These are phyloP conservation scores for Aspergillus jensenii DNA, from an alignment of 2,329 filamentous ascomycete genomes.

Conservation along the genomic window DNA sequence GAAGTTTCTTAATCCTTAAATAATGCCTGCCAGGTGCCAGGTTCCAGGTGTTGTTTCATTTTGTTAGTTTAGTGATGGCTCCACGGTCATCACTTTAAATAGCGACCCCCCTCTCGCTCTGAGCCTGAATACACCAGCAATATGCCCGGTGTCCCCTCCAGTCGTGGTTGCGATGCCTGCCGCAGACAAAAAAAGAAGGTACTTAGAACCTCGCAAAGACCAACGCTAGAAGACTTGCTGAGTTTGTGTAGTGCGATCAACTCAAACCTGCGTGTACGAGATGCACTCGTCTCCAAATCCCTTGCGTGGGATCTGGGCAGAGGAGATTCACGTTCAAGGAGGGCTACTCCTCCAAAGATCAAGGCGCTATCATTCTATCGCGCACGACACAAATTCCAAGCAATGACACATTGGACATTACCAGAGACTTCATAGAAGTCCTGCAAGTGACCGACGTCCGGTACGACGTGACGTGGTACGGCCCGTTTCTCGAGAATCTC, in stretches of 20 bases:
- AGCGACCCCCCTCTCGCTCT: background rate
- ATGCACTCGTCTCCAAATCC: conserved; percentile 22
- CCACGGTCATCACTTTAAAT: background rate
- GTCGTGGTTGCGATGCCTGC: conserved; percentile 25
- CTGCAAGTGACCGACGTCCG: conserved; percentile 23
- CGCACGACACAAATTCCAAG: background rate
- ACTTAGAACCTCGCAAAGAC: background rate
- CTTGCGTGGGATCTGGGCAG: conserved; percentile 24
- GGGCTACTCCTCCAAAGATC: background rate
- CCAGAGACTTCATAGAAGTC: conserved; percentile 14
- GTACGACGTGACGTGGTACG: conserved; percentile 26
- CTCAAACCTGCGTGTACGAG: conserved; percentile 23
- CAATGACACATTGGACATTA: conserved; percentile 9
- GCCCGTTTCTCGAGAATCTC: conserved; percentile 21
- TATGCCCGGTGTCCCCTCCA: conserved; percentile 27
- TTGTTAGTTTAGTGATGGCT: background rate
- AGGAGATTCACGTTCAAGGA: conserved; percentile 27
- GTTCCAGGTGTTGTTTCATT: background rate
- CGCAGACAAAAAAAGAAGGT: conserved; percentile 26
- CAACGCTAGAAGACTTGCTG: background rate
- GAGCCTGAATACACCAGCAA: background rate
- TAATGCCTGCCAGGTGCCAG: background rate
- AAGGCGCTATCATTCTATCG: background rate
- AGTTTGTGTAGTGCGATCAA: conserved; percentile 24
- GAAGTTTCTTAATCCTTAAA: conserved; percentile 1